phyloP scores from a whole-genome alignment of 139 green algal species.

The Closterium sp. region DNA sequence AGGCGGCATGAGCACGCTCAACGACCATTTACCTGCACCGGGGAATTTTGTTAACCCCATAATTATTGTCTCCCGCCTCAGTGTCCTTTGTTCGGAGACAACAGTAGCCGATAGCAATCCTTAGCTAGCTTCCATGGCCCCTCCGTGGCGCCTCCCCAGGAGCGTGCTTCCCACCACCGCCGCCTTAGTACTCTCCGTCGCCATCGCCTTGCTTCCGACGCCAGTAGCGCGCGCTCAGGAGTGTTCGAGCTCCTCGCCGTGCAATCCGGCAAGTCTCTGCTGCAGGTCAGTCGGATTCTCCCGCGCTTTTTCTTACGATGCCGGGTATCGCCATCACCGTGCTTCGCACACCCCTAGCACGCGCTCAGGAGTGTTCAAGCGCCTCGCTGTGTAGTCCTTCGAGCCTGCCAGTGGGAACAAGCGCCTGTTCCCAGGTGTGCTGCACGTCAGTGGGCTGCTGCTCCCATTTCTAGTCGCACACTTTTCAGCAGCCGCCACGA shows the following conservation, averaged over 20 bases:
- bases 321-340: no score
- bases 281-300: neutral
- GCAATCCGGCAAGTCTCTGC: neutral
- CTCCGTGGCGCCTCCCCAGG: neutral
- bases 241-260: neutral
- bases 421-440: no score
- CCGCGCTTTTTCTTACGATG: no score
- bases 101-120: neutral
- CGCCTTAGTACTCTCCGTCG: neutral
- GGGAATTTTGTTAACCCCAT: no score
- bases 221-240: neutral
- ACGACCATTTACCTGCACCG: no score
- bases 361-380: neutral
- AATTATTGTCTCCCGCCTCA: neutral
- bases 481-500: no score
- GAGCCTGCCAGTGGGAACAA: no score
- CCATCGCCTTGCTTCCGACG: neutral
- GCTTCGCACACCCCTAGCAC: no score
- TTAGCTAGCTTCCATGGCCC: neutral
- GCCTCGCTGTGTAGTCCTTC: neutral
- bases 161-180: neutral
- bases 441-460: no score
- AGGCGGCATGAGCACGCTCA: neutral
- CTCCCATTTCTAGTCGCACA: no score
- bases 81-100: neutral